Percentiles rank a stretch among this genome's conserved stretches.
phyloP scores from a whole-genome alignment of 2,329 filamentous ascomycete species.

The Fusarium virguliforme region DNA sequence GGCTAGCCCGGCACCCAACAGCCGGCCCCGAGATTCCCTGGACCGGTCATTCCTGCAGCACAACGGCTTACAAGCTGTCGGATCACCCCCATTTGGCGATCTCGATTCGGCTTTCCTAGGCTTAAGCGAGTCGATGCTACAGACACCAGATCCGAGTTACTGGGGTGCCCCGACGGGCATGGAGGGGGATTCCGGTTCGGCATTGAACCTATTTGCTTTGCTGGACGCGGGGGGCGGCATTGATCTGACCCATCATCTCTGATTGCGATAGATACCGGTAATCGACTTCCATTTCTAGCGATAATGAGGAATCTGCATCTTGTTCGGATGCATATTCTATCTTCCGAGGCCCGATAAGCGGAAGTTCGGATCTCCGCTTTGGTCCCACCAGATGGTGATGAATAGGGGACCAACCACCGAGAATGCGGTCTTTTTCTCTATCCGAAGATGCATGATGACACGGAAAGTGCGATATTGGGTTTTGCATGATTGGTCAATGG shows the following conservation, averaged over 20 bases:
- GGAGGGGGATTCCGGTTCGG: conserved; percentile 63
- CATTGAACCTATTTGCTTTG: conserved; percentile 67
- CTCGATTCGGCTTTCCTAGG: conserved; percentile 59
- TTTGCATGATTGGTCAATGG: not conserved
- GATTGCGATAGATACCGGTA: not conserved
- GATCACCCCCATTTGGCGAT: conserved; percentile 56
- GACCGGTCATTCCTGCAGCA: conserved; percentile 52
- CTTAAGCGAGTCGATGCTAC: conserved; percentile 57
- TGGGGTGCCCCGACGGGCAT: conserved; percentile 58
- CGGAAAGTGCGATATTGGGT: not conserved
- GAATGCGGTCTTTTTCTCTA: conserved; percentile 1
- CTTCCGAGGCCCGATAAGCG: conserved; percentile 8
- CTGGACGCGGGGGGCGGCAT: conserved; percentile 69
- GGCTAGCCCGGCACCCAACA: conserved; percentile 36
- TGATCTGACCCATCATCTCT: conserved; percentile 63
- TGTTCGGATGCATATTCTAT: not conserved
- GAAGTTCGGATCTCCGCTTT: conserved; percentile 22
- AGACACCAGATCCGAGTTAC: conserved; percentile 61
- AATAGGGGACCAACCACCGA: not conserved
- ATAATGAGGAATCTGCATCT: not conserved
- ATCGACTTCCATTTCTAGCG: not conserved
- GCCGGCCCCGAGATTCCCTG: conserved; percentile 45
- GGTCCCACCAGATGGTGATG: not conserved
- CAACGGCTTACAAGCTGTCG: conserved; percentile 48
- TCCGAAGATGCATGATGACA: conserved; percentile 6